These are phyloP conservation scores for Melaleuca quinquenervia DNA, from an alignment of 345 rosid genomes.

Conservation along the genomic window DNA sequence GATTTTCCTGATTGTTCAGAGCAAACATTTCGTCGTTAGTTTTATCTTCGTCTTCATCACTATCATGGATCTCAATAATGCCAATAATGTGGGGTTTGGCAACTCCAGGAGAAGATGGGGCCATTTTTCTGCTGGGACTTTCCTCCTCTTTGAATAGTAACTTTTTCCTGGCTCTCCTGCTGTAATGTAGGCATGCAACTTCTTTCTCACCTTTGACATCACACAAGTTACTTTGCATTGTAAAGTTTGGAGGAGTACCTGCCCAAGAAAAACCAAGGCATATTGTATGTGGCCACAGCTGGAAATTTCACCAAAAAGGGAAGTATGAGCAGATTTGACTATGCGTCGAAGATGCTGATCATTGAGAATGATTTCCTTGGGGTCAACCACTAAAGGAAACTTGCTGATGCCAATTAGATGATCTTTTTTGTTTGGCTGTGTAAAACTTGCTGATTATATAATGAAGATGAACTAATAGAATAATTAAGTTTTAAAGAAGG, in stretches of 20 bases:
- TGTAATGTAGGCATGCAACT: not conserved
- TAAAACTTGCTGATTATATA: not conserved
- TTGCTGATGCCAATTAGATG: not conserved
- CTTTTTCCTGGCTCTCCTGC: constrained; percentile 19
- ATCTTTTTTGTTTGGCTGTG: not conserved
- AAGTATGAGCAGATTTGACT: not conserved
- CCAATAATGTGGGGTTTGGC: constrained; percentile 1
- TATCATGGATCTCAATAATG: constrained; percentile 34
- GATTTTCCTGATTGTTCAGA: not conserved
- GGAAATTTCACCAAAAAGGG: not conserved
- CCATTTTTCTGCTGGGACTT: constrained; percentile 17
- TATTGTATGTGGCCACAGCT: not conserved
- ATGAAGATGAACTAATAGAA: not conserved
- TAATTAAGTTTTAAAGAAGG: not conserved
- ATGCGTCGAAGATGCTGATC: not conserved
- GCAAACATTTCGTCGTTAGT: not conserved
- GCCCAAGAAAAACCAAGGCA: constrained; percentile 2
- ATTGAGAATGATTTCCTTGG: not conserved
- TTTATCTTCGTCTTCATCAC: constrained; percentile 31
- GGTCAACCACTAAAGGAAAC: not conserved
- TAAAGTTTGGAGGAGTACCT: constrained; percentile 20
- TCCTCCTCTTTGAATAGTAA: constrained; percentile 35
- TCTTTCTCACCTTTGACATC: constrained; percentile 3
- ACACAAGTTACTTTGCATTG: constrained; percentile 11
- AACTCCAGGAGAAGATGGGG: constrained; percentile 33